A percentile compares a stretch with the other conserved stretches of the same genome.
phyloP scores from a whole-genome alignment of 805 yeast genomes.

The Naumovozyma dairenensis region DNA sequence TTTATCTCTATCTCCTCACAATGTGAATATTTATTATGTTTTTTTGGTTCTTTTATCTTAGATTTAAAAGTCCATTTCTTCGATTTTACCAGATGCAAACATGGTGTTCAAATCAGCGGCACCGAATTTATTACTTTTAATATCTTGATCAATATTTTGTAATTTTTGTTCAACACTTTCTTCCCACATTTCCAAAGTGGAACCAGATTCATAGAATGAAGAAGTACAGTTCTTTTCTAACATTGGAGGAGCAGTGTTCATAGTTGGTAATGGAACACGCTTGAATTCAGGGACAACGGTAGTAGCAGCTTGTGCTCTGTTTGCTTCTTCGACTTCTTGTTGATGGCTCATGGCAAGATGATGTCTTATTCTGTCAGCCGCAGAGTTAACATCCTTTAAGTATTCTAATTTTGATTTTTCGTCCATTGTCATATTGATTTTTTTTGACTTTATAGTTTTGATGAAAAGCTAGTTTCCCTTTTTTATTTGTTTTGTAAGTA shows the following conservation, averaged over 20 bases:
- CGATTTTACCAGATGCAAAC: conserved; percentile 9
- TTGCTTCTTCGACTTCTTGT: conserved; percentile 3
- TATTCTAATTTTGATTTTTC: conserved; percentile 9
- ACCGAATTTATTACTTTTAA: conserved; percentile 17
- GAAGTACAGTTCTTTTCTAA: conserved; percentile 27
- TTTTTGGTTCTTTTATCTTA: background rate
- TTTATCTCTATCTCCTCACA: too few relatives aligned
- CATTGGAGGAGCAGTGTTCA: conserved; percentile 28
- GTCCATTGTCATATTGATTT: conserved; percentile 3
- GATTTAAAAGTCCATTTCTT: conserved; percentile 10
- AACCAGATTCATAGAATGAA: conserved; percentile 18
- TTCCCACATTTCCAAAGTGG: conserved; percentile 34
- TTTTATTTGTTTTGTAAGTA: too few relatives aligned
- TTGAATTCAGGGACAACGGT: conserved; percentile 15
- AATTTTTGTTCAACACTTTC: conserved; percentile 29
- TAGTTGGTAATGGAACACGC: conserved; percentile 30
- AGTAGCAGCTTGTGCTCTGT: conserved; percentile 7
- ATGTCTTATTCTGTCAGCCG: conserved; percentile 8
- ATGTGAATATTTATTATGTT: too few relatives aligned
- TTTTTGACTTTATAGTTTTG: too few relatives aligned
- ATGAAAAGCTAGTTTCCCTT: too few relatives aligned
- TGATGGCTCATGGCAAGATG: conserved; percentile 4
- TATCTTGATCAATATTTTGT: conserved; percentile 25
- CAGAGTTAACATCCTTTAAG: conserved; percentile 7
- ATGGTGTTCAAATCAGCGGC: conserved; percentile 13